Percentiles rank a stretch among this genome's conserved stretches.
Evolutionary conservation across 2,329 filamentous ascomycete genomes (phyloP).

Genomic region (Achaetomium macrosporum): DNA sequence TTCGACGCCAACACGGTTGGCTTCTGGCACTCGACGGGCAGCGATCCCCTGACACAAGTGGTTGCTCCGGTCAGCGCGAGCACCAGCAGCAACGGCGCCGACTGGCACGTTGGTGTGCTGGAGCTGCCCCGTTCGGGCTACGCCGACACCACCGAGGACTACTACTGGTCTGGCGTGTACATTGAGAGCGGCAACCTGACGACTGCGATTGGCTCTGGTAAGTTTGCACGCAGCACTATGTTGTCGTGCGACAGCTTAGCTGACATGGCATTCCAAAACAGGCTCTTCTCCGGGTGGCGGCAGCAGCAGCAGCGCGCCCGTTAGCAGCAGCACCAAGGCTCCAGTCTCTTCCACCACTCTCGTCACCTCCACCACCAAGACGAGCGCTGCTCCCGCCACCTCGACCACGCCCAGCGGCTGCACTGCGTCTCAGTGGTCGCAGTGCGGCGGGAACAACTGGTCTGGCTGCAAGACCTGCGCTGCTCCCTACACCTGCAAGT

Average conservation of each 20-base stretch:
- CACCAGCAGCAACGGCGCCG: conserved; percentile 60
- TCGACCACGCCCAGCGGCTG: conserved; percentile 19
- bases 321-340: conserved; percentile 6
- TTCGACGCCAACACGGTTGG: conserved; percentile 57
- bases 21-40: conserved; percentile 65
- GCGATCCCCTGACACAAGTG: conserved; percentile 49
- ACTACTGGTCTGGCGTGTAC: conserved; percentile 67
- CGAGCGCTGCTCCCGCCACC: conserved; percentile 15
- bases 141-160: conserved; percentile 54
- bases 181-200: conserved; percentile 51
- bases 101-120: conserved; percentile 69
- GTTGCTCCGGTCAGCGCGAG: conserved; percentile 54
- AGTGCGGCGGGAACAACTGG: conserved; percentile 26
- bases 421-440: conserved; percentile 22
- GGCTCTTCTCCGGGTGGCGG: conserved; percentile 12
- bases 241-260: not conserved
- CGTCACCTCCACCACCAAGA: conserved; percentile 17
- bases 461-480: conserved; percentile 26
- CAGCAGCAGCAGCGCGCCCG: conserved; percentile 8
- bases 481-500: conserved; percentile 25
- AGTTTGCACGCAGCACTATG: not conserved
- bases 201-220: conserved; percentile 25
- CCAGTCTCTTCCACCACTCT: conserved; percentile 15
- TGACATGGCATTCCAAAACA: conserved; percentile 1
- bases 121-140: conserved; percentile 55